Conservation (phyloP, 331 rosid genomes). For the Spiraea crenata region DNA sequence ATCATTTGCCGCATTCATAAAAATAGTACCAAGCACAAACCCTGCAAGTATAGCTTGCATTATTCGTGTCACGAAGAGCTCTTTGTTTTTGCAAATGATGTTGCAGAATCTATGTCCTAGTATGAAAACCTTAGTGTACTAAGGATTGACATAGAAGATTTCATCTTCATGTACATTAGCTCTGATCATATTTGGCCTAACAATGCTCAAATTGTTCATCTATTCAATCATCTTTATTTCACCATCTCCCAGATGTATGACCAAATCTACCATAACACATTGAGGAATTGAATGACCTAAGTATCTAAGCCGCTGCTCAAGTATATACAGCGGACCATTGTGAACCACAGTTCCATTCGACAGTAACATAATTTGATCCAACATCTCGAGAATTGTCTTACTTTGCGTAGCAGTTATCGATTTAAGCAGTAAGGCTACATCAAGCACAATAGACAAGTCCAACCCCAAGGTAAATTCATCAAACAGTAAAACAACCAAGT, state of each 20-base stretch:
- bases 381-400: constrained; percentile 41
- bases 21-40: constrained; percentile 60
- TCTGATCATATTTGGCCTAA: constrained; percentile 4
- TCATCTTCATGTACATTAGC: constrained; percentile 14
- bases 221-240: constrained; percentile 1
- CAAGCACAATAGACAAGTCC: constrained; percentile 44
- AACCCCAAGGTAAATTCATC: constrained; percentile 53
- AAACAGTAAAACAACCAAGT: constrained; percentile 39
- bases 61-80: constrained; percentile 32
- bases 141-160: constrained; percentile 26
- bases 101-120: constrained; percentile 36
- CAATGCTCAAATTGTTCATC: constrained; percentile 12
- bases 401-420: constrained; percentile 41
- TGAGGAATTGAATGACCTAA: constrained; percentile 38
- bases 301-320: constrained; percentile 31
- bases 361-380: constrained; percentile 38
- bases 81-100: constrained; percentile 37
- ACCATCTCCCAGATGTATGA: constrained; percentile 17
- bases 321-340: constrained; percentile 34
- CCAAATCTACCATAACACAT: constrained; percentile 32
- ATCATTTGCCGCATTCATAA: constrained; percentile 37
- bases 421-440: constrained; percentile 38
- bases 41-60: constrained; percentile 68
- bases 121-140: constrained; percentile 27
- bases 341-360: constrained; percentile 40